These are phyloP conservation scores for Barnettozyma sucrosica DNA, from an alignment of 805 yeast genomes.

Conservation along the genomic window DNA sequence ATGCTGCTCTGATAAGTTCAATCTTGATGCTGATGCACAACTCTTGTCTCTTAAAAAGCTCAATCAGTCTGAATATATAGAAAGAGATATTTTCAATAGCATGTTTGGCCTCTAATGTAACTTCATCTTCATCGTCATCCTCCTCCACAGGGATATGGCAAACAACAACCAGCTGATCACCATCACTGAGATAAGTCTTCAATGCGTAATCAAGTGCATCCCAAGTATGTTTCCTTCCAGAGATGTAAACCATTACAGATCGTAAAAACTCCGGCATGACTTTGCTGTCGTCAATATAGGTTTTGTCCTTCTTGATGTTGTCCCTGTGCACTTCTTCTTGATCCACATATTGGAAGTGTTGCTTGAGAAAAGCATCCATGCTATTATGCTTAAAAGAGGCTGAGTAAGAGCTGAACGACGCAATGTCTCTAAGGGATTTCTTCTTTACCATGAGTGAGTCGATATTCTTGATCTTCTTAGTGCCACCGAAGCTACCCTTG, in stretches of 20 bases:
- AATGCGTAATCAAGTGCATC: conserved; percentile 21
- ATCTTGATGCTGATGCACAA: conserved; percentile 20
- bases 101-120: conserved; percentile 11
- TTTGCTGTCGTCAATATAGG: background rate
- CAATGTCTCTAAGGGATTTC: conserved; percentile 4
- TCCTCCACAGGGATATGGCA: conserved; percentile 18
- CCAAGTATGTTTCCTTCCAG: conserved; percentile 56
- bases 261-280: conserved; percentile 18
- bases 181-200: conserved; percentile 18
- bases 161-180: conserved; percentile 21
- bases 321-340: background rate
- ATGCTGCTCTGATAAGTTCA: conserved; percentile 21
- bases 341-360: conserved; percentile 1
- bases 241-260: conserved; percentile 23
- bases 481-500: conserved; percentile 1
- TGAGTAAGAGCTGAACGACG: conserved; percentile 17
- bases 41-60: conserved; percentile 9
- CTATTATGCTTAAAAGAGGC: conserved; percentile 17
- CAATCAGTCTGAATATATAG: conserved; percentile 15
- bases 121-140: conserved; percentile 12
- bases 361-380: conserved; percentile 13
- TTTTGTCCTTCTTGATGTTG: background rate
- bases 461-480: conserved; percentile 15
- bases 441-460: conserved; percentile 16
- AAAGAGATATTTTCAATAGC: conserved; percentile 12